Evolutionary conservation across 257 asterid species (phyloP), one percentile per base, ranked within the genome.

Genomic region (Primulina tabacum): DNA sequence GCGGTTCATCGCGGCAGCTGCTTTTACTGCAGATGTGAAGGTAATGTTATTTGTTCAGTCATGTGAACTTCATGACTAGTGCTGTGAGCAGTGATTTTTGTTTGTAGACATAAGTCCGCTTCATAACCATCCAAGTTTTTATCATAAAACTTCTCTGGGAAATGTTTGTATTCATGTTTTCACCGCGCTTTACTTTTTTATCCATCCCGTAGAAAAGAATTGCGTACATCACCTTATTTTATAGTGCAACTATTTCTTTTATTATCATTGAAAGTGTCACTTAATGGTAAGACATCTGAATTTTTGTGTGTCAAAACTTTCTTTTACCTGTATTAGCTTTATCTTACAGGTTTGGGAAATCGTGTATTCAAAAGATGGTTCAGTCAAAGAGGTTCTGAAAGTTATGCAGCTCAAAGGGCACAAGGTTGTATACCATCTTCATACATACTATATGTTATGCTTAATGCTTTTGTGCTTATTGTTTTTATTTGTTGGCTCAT

Each of bases 341-440:
- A 53, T 30, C 75, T 43, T 76, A 73, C 88, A 94, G 99, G 86
- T 94, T 60, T 94, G 97, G 99, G 99, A 94, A 82, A 77, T 92
- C 71, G 88, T 94, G 67, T 94, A 94, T 77, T 65, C 98, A 9
- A 91, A 91, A 80, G 99, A 94, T 79, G 97, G 97, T 75, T 79
- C 90, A 17, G 97, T 85, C 73, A 94, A 91, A 92, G 99, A 94
- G 90, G 79, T 94, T 82, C 64, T 76, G 62, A 91, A 76, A 64
- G 97, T 78, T 75, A 89, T 91, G 98, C 93, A 94, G 82, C 99
- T 91, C 75, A 94, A 91, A 87, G 99, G 99, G 73, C 99, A 94
- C 82, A 94, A 94, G 98, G 99, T 91, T 73, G 79, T 74, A 59
- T 55, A 28, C 56, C n/a, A 43, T 47, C 71, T 76, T 26, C 64